Conservation (phyloP, 352 stramenopile species). For the Phytophthora macrochlamydospora region DNA sequence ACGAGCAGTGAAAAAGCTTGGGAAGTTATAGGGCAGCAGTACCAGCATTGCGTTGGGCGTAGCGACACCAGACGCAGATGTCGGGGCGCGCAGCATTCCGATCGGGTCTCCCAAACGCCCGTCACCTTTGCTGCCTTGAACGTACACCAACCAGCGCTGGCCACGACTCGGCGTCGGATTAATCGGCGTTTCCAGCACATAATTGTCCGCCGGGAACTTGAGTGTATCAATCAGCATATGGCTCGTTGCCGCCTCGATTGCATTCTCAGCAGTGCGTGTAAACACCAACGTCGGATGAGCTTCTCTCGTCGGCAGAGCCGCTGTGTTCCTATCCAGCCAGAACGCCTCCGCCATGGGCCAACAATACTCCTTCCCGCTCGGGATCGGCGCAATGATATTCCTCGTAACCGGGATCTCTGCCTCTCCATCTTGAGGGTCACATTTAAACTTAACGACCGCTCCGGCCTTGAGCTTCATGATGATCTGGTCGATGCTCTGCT, state of each 20-base stretch:
- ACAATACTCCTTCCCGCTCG: slow-evolving; percentile 78
- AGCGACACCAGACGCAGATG: slow-evolving; percentile 30
- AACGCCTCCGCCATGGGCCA: slow-evolving; percentile 87
- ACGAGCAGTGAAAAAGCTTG: slow-evolving; percentile 83
- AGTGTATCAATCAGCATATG: slow-evolving; percentile 89
- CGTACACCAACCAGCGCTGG: slow-evolving; percentile 84
- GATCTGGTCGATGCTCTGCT: slow-evolving; percentile 88
- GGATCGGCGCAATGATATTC: slow-evolving; percentile 78
- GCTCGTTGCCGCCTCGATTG: slow-evolving; percentile 83
- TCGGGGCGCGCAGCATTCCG: slow-evolving; percentile 65
- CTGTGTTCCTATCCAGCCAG: slow-evolving; percentile 85
- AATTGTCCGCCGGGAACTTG: slow-evolving; percentile 86
- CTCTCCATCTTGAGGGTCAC: slow-evolving; percentile 56
- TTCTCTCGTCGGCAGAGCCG: slow-evolving; percentile 70
- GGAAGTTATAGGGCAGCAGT: slow-evolving; percentile 90
- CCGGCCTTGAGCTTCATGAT: slow-evolving; percentile 84
- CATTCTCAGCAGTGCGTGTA: slow-evolving; percentile 70
- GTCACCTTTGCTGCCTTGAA: slow-evolving; percentile 83
- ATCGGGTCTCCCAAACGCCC: slow-evolving; percentile 82
- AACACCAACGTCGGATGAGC: slow-evolving; percentile 81
- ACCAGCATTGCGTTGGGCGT: slow-evolving; percentile 65
- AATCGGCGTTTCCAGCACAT: slow-evolving; percentile 65
- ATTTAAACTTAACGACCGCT: slow-evolving; percentile 84
- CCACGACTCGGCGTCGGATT: slow-evolving; percentile 67
- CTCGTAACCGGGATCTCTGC: slow-evolving; percentile 51